Evolutionary conservation across 352 stramenopile genomes (phyloP).

Genomic region (Globisporangium ultimum): DNA sequence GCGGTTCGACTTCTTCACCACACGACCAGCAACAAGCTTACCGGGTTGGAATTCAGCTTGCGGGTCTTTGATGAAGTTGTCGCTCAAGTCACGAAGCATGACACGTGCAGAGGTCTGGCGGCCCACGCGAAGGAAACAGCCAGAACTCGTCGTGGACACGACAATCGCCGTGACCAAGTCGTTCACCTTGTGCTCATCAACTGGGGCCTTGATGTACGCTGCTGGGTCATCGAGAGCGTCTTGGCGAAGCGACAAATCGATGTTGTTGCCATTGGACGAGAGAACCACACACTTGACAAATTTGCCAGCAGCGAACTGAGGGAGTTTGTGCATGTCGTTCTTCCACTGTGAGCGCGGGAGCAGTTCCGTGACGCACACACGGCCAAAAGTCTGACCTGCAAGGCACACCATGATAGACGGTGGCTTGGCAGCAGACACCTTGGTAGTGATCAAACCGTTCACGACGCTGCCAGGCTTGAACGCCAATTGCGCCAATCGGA

Average conservation of each 20-base stretch:
- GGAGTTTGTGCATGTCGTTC: constrained; percentile 62
- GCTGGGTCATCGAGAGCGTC: constrained; percentile 51
- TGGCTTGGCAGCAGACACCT: constrained; percentile 66
- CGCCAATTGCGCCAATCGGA: constrained; percentile 26
- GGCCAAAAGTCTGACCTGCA: constrained; percentile 65
- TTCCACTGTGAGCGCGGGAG: constrained; percentile 53
- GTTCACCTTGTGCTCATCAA: constrained; percentile 42
- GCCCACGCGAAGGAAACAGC: constrained; percentile 93
- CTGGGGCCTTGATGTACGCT: constrained; percentile 50
- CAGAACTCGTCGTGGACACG: constrained; percentile 87
- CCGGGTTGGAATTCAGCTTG: constrained; percentile 85
- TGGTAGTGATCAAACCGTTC: constrained; percentile 66
- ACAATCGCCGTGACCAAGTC: constrained; percentile 91
- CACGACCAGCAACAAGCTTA: constrained; percentile 93
- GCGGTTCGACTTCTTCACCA: constrained; percentile 85
- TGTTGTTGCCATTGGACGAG: constrained; percentile 31
- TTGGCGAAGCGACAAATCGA: constrained; percentile 76
- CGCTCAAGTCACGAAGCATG: constrained; percentile 94
- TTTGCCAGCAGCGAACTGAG: constrained; percentile 57
- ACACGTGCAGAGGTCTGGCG: constrained; percentile 85
- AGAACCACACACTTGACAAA: constrained; percentile 81
- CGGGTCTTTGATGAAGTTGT: constrained; percentile 94
- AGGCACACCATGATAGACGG: constrained; percentile 87
- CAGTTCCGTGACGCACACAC: constrained; percentile 81
- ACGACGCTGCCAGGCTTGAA: constrained; percentile 57